A percentile compares a stretch with the other conserved stretches of the same genome.
phyloP scores from a whole-genome alignment of 306 rosid genomes.

The Pyrus bretschneideri region DNA sequence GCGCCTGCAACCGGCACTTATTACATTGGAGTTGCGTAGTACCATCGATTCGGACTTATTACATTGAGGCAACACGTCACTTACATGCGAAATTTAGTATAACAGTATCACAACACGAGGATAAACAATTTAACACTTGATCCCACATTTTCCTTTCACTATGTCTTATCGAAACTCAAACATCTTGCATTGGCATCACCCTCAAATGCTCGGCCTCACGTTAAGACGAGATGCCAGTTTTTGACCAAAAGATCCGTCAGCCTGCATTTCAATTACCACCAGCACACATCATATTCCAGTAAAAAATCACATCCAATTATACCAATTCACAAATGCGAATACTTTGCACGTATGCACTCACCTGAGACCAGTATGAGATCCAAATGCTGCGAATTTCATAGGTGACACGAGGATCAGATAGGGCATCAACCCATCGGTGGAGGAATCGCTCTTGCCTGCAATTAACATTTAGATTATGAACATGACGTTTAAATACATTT shows the following conservation, averaged over 20 bases:
- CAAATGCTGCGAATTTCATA: slow-evolving; percentile 86
- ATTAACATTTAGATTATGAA: slow-evolving; percentile 1
- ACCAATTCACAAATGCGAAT: background rate
- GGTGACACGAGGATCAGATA: slow-evolving; percentile 73
- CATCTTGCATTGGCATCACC: background rate
- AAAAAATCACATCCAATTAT: background rate
- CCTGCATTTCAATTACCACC: slow-evolving; percentile 35
- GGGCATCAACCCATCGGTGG: slow-evolving; percentile 60
- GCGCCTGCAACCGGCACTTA: slow-evolving; percentile 12
- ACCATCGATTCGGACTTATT: no score
- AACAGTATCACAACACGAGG: slow-evolving; percentile 8
- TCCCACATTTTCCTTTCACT: background rate
- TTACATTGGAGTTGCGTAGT: no score
- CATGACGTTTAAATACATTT: background rate
- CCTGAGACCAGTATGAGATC: slow-evolving; percentile 92
- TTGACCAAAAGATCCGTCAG: slow-evolving; percentile 72
- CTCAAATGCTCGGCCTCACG: slow-evolving; percentile 66
- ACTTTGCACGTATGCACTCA: slow-evolving; percentile 13
- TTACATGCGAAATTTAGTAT: slow-evolving; percentile 6
- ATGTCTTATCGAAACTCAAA: slow-evolving; percentile 18
- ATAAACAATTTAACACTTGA: background rate
- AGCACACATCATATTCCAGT: slow-evolving; percentile 10
- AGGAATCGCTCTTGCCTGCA: slow-evolving; percentile 81
- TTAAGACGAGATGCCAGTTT: slow-evolving; percentile 79
- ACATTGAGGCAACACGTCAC: no score